Evolutionary conservation across 1,284 basidiomycete species (phyloP).

Genomic region (Ustilago sp.): DNA sequence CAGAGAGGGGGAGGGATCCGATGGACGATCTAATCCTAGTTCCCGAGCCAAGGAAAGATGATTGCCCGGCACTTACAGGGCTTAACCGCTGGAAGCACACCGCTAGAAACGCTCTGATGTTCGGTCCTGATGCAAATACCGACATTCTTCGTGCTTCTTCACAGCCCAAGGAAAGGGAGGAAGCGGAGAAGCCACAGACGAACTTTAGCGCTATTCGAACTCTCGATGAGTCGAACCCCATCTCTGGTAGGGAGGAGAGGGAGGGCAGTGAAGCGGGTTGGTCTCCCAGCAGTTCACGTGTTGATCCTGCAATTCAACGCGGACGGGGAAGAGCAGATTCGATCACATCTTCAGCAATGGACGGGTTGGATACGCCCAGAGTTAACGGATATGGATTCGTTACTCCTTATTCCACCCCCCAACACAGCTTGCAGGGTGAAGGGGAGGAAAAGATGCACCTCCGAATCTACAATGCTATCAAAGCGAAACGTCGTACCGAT

Average conservation of each 20-base stretch:
- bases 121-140: constrained; percentile 52
- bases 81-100: constrained; percentile 42
- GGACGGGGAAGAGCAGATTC: constrained; percentile 25
- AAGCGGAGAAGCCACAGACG: constrained; percentile 7
- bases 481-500: not conserved
- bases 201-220: constrained; percentile 23
- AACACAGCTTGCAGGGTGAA: not conserved
- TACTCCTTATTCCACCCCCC: constrained; percentile 42
- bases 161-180: not conserved
- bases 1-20: constrained; percentile 3
- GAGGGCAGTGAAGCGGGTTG: constrained; percentile 24
- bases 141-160: constrained; percentile 15
- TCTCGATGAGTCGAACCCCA: constrained; percentile 2
- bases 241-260: not conserved
- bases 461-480: constrained; percentile 33
- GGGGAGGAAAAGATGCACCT: constrained; percentile 27
- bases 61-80: constrained; percentile 19
- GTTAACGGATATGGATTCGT: constrained; percentile 64
- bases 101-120: constrained; percentile 61
- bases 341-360: not conserved
- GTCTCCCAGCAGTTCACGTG: constrained; percentile 56
- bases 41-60: constrained; percentile 24
- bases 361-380: constrained; percentile 23
- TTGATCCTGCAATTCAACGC: constrained; percentile 58
- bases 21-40: constrained; percentile 36